Evolutionary conservation across 129 eudicot species (phyloP).

Genomic region (Flaveria trinervia): DNA sequence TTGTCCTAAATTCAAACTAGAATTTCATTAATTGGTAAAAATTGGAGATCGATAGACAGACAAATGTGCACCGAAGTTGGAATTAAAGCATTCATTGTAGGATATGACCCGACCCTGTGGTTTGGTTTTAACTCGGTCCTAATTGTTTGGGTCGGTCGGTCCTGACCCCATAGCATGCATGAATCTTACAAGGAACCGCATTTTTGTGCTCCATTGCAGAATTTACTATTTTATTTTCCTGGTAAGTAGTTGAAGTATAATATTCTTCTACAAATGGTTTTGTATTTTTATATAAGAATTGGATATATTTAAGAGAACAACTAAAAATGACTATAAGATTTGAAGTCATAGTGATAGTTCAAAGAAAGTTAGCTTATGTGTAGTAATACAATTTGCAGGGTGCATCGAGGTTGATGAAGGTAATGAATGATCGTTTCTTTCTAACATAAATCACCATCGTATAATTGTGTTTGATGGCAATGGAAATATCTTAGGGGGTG

Average conservation of each 20-base stretch:
- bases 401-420: slow-evolving; percentile 78
- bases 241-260: slow-evolving; percentile 42
- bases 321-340: background rate
- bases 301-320: too few species aligned
- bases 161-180: too few species aligned
- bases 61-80: too few species aligned
- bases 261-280: background rate
- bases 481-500: too few species aligned
- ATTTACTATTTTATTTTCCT: slow-evolving; percentile 75
- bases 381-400: slow-evolving; percentile 52
- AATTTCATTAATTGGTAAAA: too few species aligned
- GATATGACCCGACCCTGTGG: too few species aligned
- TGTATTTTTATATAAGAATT: background rate
- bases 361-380: slow-evolving; percentile 9
- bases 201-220: slow-evolving; percentile 55
- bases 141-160: too few species aligned
- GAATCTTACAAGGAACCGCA: slow-evolving; percentile 45
- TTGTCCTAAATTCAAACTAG: too few species aligned
- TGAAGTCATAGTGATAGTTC: too few species aligned
- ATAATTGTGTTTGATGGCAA: slow-evolving; percentile 61
- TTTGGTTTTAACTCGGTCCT: too few species aligned
- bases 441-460: slow-evolving; percentile 90
- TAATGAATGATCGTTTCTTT: slow-evolving; percentile 66
- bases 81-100: too few species aligned
- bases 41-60: too few species aligned